These are phyloP conservation scores for Kwoniella dejecticola DNA, from an alignment of 768 basidiomycete species.

Conservation along the genomic window DNA sequence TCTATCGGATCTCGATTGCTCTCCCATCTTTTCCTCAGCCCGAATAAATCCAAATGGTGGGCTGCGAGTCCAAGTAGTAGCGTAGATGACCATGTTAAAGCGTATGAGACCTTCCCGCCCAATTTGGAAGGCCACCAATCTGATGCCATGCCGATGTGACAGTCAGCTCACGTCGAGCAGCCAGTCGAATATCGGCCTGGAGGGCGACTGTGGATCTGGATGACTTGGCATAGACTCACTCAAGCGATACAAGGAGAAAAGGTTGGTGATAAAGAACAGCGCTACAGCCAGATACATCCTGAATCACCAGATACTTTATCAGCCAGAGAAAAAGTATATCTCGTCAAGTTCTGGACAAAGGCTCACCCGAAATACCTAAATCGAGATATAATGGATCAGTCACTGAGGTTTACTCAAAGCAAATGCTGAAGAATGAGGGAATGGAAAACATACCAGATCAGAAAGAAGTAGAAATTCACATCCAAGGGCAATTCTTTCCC, in stretches of 20 bases:
- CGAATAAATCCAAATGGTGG: slow-evolving; percentile 53
- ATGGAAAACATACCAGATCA: slow-evolving; percentile 52
- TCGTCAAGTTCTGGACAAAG: neutral
- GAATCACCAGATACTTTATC: neutral
- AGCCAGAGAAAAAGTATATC: neutral
- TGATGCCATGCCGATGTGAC: slow-evolving; percentile 2
- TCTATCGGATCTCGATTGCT: slow-evolving; percentile 29
- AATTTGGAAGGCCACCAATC: slow-evolving; percentile 58
- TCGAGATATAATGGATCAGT: neutral
- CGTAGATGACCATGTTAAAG: slow-evolving; percentile 52
- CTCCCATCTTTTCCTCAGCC: slow-evolving; percentile 39
- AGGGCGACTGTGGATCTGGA: too few relatives aligned
- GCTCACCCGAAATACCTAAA: slow-evolving; percentile 40
- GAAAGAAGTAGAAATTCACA: slow-evolving; percentile 58
- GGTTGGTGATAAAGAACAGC: slow-evolving; percentile 58
- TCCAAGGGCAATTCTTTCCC: slow-evolving; percentile 52
- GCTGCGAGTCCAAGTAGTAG: slow-evolving; percentile 42
- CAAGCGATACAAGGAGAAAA: slow-evolving; percentile 58
- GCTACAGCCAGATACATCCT: slow-evolving; percentile 58
- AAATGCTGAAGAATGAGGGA: too few relatives aligned
- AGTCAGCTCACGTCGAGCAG: too few relatives aligned
- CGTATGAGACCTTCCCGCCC: slow-evolving; percentile 56
- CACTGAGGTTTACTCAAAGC: too few relatives aligned
- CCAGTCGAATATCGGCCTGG: too few relatives aligned
- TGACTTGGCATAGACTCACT: slow-evolving; percentile 35